phyloP scores from a whole-genome alignment of 2,329 filamentous ascomycete genomes.

The Claviceps africana region DNA sequence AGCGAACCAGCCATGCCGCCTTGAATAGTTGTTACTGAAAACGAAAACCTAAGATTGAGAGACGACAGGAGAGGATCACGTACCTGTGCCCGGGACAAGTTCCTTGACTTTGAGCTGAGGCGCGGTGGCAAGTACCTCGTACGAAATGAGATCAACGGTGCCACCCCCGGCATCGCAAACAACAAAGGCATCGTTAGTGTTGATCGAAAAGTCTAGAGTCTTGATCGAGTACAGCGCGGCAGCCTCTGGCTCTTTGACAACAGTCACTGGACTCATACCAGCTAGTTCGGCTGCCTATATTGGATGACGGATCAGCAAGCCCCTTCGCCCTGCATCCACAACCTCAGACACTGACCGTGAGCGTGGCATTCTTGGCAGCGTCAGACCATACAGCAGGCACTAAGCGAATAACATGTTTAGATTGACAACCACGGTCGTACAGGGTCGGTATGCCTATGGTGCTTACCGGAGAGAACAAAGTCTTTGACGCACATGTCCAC shows the following conservation, averaged over 20 bases:
- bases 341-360: conserved; percentile 4
- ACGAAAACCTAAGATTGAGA: too few species aligned
- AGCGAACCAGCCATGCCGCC: conserved; percentile 13
- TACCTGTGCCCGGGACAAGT: conserved; percentile 13
- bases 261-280: conserved; percentile 27
- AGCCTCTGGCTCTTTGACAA: conserved; percentile 38
- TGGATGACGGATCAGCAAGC: background rate
- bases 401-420: conserved; percentile 15
- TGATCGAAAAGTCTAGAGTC: conserved; percentile 24
- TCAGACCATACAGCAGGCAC: conserved; percentile 47
- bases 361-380: conserved; percentile 34
- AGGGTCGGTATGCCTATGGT: background rate
- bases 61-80: background rate
- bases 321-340: background rate
- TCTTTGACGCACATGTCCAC: conserved; percentile 7
- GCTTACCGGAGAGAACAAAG: conserved; percentile 31
- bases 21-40: background rate
- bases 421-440: background rate
- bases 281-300: conserved; percentile 23
- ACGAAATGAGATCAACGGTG: conserved; percentile 39
- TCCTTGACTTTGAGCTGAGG: conserved; percentile 12
- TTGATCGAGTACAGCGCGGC: conserved; percentile 35
- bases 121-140: conserved; percentile 23
- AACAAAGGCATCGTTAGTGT: conserved; percentile 33
- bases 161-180: conserved; percentile 41